A percentile compares a stretch with the other conserved stretches of the same genome.
Conservation (phyloP, 345 rosid genomes). For the Salix suchowensis region DNA sequence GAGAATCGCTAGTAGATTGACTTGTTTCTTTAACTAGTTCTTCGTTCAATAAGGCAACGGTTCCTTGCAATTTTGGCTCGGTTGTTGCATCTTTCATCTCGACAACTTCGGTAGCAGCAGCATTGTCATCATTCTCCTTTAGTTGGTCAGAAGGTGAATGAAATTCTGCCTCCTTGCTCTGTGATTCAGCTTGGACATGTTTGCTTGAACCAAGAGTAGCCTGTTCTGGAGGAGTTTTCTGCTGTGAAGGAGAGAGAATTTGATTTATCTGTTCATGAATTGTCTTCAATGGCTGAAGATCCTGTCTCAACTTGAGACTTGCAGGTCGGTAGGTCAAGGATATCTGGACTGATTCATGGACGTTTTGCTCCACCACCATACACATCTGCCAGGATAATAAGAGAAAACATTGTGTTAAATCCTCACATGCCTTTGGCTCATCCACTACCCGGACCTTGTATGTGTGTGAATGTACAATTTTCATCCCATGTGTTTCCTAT, state of each 20-base stretch:
- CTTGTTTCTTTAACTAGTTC: not conserved
- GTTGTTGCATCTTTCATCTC: constrained; percentile 13
- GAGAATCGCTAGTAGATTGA: not conserved
- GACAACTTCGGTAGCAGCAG: constrained; percentile 17
- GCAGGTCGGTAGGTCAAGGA: constrained; percentile 24
- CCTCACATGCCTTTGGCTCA: not conserved
- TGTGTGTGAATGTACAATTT: not conserved
- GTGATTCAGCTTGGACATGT: constrained; percentile 10
- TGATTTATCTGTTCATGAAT: constrained; percentile 35
- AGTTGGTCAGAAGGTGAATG: constrained; percentile 4
- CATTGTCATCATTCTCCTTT: constrained; percentile 3
- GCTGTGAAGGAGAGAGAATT: constrained; percentile 39
- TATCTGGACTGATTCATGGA: constrained; percentile 39
- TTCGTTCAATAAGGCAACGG: not conserved
- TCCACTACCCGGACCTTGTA: not conserved
- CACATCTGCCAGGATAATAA: constrained; percentile 50
- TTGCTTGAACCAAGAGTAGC: constrained; percentile 2
- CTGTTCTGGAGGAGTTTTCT: constrained; percentile 17
- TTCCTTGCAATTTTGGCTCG: constrained; percentile 9
- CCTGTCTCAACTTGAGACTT: constrained; percentile 44
- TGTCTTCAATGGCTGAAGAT: constrained; percentile 47
- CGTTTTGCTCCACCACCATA: constrained; percentile 48
- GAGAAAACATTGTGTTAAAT: not conserved
- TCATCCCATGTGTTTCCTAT: not conserved
- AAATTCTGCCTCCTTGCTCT: constrained; percentile 10